Percentiles rank a stretch among this genome's conserved stretches.
Conservation (phyloP, 495 filamentous ascomycete species). For the Lophiostoma macrostomum region DNA sequence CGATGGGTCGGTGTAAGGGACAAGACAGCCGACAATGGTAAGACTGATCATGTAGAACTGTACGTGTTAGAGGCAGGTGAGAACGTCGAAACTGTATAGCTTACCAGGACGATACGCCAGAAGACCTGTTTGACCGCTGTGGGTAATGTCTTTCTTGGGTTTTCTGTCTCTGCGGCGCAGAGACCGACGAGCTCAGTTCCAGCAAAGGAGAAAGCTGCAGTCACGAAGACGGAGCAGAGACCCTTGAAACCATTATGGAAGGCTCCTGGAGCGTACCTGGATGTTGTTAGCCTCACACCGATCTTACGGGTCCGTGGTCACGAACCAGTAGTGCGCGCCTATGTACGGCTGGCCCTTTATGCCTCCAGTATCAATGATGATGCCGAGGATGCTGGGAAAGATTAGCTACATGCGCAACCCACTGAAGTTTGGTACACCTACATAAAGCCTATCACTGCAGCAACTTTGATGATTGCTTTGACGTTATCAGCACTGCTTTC, state of each 20-base stretch:
- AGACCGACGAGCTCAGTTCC: constrained; percentile 91
- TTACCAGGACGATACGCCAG: constrained; percentile 79
- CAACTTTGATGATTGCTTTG: constrained; percentile 69
- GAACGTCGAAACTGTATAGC: not conserved
- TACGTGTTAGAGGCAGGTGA: not conserved
- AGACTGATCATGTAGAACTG: constrained; percentile 42
- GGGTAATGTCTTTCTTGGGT: constrained; percentile 84
- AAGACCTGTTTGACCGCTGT: constrained; percentile 91
- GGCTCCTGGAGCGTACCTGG: constrained; percentile 76
- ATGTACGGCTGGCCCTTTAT: constrained; percentile 71
- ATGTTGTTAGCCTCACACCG: too few species aligned
- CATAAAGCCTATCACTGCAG: constrained; percentile 61
- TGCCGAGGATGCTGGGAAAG: constrained; percentile 35
- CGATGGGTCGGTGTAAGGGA: constrained; percentile 38
- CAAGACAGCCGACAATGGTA: constrained; percentile 40
- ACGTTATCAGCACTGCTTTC: too few species aligned
- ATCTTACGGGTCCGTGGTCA: not conserved
- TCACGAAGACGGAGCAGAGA: constrained; percentile 89
- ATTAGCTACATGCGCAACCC: constrained; percentile 1
- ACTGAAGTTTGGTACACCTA: constrained; percentile 1
- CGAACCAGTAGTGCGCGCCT: constrained; percentile 30
- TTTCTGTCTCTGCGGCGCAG: constrained; percentile 82
- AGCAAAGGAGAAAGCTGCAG: constrained; percentile 86
- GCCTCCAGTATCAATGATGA: constrained; percentile 57
- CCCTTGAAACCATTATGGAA: constrained; percentile 94